These are phyloP conservation scores for Sinapis alba DNA, from an alignment of 441 rosid species.

Conservation along the genomic window DNA sequence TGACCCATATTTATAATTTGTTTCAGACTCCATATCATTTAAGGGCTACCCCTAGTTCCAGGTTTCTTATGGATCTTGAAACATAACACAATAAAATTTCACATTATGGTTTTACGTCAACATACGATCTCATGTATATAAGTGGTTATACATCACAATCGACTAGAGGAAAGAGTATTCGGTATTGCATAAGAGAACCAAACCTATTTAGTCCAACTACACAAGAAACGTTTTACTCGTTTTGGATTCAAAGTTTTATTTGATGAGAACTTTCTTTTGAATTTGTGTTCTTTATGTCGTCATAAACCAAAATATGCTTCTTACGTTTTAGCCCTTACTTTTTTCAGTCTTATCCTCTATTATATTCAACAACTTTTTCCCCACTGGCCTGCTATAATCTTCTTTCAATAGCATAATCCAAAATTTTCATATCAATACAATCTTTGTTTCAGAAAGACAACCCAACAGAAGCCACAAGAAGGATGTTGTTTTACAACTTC, in stretches of 20 bases:
- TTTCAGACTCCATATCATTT: no score
- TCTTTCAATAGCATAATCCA: background rate
- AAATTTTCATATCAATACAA: background rate
- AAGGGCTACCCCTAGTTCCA: no score
- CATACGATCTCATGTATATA: no score
- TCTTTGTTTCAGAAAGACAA: background rate
- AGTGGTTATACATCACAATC: no score
- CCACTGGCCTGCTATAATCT: background rate
- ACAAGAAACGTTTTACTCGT: background rate
- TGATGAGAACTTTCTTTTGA: background rate
- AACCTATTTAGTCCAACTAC: no score
- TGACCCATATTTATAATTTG: no score
- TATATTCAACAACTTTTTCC: background rate
- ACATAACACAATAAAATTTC: no score
- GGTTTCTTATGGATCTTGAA: no score
- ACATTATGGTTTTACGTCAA: no score
- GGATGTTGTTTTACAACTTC: background rate
- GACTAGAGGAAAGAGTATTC: no score
- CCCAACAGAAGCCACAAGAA: background rate
- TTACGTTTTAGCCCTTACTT: background rate
- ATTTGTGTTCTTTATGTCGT: background rate
- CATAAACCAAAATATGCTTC: background rate
- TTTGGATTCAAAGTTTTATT: background rate
- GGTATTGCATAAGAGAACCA: no score
- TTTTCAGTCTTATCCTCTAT: background rate